phyloP scores from a whole-genome alignment of 2,329 filamentous ascomycete species.

The Geosmithia morbida region DNA sequence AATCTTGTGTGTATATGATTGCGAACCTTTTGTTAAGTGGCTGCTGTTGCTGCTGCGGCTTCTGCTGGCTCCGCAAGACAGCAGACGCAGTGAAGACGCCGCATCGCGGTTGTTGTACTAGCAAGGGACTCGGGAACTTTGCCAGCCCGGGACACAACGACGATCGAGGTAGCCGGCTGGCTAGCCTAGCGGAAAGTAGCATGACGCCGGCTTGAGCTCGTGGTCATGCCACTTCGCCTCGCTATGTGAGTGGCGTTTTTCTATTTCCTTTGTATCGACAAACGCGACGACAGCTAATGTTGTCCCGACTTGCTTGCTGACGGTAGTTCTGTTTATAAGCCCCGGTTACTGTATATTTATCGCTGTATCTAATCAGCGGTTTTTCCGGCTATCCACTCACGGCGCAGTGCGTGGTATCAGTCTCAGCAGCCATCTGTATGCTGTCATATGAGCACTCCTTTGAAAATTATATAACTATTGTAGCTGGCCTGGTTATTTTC shows the following conservation, averaged over 20 bases:
- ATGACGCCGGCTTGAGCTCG: conserved; percentile 1
- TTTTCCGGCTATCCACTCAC: neutral
- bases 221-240: conserved; percentile 1
- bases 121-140: neutral
- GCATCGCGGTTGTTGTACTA: neutral
- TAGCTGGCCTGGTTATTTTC: too few relatives aligned
- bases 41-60: neutral
- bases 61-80: neutral
- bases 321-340: neutral
- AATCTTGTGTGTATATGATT: neutral
- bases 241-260: neutral
- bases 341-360: neutral
- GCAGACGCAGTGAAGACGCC: conserved; percentile 2
- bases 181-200: conserved; percentile 2
- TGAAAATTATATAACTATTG: neutral
- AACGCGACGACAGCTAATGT: neutral
- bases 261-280: neutral
- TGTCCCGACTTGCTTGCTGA: too few relatives aligned
- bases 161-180: neutral
- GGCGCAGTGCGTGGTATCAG: neutral
- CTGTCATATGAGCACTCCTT: neutral
- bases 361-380: neutral
- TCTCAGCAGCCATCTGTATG: neutral
- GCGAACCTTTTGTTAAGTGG: neutral
- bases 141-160: neutral